Evolutionary conservation across 371 early-diverging fungal genomes (phyloP).

Genomic region (Lichtheimia ramosa): DNA sequence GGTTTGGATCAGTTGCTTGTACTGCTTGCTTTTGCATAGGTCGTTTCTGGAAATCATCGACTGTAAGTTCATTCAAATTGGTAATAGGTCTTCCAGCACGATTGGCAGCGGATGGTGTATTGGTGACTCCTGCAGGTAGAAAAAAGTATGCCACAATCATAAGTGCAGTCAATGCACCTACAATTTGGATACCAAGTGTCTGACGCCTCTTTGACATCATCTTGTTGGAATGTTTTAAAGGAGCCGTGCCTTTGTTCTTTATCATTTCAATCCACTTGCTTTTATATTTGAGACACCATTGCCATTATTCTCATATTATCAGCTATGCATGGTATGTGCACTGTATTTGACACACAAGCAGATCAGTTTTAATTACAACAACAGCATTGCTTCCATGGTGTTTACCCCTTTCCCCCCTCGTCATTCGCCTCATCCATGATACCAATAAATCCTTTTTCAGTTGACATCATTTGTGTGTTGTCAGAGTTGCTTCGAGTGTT

Average conservation of each 20-base stretch:
- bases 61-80: neutral
- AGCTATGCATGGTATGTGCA: slow-evolving; percentile 1
- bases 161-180: slow-evolving; percentile 13
- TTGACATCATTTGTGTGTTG: too few relatives aligned
- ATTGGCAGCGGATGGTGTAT: too few relatives aligned
- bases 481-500: too few relatives aligned
- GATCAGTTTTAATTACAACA: slow-evolving; percentile 2
- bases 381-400: too few relatives aligned
- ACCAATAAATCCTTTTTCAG: too few relatives aligned
- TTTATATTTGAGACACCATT: neutral
- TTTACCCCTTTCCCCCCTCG: too few relatives aligned
- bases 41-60: slow-evolving; percentile 1
- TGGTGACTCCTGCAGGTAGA: slow-evolving; percentile 3
- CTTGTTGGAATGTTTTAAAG: too few relatives aligned
- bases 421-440: too few relatives aligned
- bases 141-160: slow-evolving; percentile 17
- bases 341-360: neutral
- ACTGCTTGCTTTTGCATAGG: neutral
- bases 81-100: neutral
- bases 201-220: slow-evolving; percentile 31
- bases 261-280: neutral
- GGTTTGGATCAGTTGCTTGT: neutral
- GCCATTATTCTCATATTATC: neutral
- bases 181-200: slow-evolving; percentile 22
- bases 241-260: neutral